phyloP scores from a whole-genome alignment of 371 early-diverging fungal genomes.

The Zychaea mexicana region DNA sequence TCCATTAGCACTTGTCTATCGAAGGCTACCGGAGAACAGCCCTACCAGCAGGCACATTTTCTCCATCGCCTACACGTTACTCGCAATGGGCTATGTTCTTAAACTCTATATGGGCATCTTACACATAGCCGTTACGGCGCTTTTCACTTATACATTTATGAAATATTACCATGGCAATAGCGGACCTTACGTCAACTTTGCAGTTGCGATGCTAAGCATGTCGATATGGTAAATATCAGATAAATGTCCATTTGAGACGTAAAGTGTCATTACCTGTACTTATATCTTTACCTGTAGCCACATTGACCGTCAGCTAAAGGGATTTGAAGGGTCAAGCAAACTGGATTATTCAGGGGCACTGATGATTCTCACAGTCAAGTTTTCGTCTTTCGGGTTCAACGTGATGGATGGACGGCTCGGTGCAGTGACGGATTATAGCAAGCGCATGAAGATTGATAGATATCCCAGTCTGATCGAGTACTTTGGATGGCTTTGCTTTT shows the following conservation, averaged over 20 bases:
- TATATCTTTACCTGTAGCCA: constrained; percentile 47
- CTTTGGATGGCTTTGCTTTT: constrained; percentile 89
- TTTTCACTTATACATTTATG: constrained; percentile 62
- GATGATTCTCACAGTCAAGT: constrained; percentile 91
- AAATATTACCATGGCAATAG: constrained; percentile 41
- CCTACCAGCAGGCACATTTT: constrained; percentile 65
- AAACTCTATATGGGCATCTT: constrained; percentile 60
- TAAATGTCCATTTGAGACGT: not conserved
- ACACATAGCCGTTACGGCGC: constrained; percentile 58
- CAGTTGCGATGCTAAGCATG: constrained; percentile 77
- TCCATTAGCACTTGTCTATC: constrained; percentile 56
- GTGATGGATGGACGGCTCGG: constrained; percentile 35
- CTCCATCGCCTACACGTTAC: constrained; percentile 65
- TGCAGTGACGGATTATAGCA: constrained; percentile 53
- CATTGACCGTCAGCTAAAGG: constrained; percentile 55
- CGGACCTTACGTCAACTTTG: constrained; percentile 73
- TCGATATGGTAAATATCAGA: constrained; percentile 63
- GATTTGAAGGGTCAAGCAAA: constrained; percentile 46
- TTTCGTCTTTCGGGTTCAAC: constrained; percentile 86
- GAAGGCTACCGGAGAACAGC: constrained; percentile 48
- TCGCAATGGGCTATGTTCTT: constrained; percentile 65
- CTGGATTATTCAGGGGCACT: constrained; percentile 88
- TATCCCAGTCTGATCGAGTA: constrained; percentile 79
- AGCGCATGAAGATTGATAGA: constrained; percentile 53
- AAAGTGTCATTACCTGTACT: too few species aligned